Evolutionary conservation across 2,329 filamentous ascomycete genomes (phyloP), one percentile per base, ranked within the genome.

Genomic region (Clonostachys byssicola): DNA sequence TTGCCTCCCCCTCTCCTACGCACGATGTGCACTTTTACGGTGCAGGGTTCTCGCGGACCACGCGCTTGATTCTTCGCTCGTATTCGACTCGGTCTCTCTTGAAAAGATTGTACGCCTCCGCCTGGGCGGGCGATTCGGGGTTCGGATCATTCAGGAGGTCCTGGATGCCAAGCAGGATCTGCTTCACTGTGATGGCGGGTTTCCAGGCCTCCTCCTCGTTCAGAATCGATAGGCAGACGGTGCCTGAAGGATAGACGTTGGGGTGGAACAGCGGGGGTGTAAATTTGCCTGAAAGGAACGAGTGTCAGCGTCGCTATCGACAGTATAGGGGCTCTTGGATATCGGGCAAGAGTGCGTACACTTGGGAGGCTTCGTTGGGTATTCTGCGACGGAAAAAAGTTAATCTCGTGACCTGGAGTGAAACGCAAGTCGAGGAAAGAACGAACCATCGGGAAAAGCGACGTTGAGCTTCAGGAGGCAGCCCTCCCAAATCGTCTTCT

Each of bases 121-220:
- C 92, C 68, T 99, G 94, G 0, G 94, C 94, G 0, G 94, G 94
- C 2, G 91, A 96, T 44, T 99, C 94, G 4, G 92, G 94, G 63
- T 99, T 99, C 14, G 95, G 94, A 60, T 96, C 92, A 65, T 99
- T 87, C 39, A 99, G 83, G 2, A 99, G 81, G 59, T 95, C 92
- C 68, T 99, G 94, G 49, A 99, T 95, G 43, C 94, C 94, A 2
- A 97, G 79, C 6, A 97, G 80, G 53, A 99, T 97, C 70, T 97
- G 91, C 72, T 96, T 97, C 66, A 99, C 90, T 1, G 94, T 99
- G 61, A 99, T 99, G 7, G 94, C 92, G 1, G 94, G 95, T 68
- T 95, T 95, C 94, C 95, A 99, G 7, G 89, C 92, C 66, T 99
- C 94, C 60, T 99, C 94, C 67, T 99, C 95, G 71, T 97, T 99